Conservation (phyloP, 139 green algal species). For the Prasinococcaceae sp. region DNA sequence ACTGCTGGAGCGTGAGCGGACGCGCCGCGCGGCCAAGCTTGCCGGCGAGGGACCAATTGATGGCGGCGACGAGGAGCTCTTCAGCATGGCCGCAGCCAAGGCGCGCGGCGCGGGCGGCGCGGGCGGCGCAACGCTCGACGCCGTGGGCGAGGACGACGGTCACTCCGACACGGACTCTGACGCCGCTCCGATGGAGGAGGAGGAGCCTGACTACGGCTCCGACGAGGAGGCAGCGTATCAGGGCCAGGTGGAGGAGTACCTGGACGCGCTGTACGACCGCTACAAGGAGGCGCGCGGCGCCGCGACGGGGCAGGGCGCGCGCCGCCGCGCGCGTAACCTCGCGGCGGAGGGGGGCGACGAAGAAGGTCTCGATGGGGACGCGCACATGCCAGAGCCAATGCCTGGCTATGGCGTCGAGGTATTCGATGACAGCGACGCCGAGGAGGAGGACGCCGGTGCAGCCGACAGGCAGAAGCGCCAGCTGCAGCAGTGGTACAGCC, state of each 20-base stretch:
- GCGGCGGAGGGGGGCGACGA: not conserved
- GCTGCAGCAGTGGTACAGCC: not conserved
- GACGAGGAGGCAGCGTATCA: not conserved
- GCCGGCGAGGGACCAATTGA: too few relatives aligned
- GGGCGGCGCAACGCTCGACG: slow-evolving; percentile 14
- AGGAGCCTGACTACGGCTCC: too few relatives aligned
- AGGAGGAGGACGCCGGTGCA: not conserved
- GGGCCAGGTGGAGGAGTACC: slow-evolving; percentile 51
- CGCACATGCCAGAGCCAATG: not conserved
- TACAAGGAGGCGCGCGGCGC: slow-evolving; percentile 39
- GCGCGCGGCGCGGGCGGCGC: not conserved
- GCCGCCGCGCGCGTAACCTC: not conserved
- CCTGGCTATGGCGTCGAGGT: not conserved
- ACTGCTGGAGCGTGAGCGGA: slow-evolving; percentile 56
- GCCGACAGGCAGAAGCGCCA: slow-evolving; percentile 29
- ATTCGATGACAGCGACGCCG: not conserved
- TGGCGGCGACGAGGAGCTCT: slow-evolving; percentile 20
- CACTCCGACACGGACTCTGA: slow-evolving; percentile 1
- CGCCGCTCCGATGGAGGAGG: too few relatives aligned
- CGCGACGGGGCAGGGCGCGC: not conserved
- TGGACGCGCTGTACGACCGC: slow-evolving; percentile 71
- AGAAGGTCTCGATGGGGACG: not conserved
- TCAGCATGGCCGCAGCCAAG: slow-evolving; percentile 28
- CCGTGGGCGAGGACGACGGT: slow-evolving; percentile 7
- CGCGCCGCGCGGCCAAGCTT: slow-evolving; percentile 28